These are phyloP conservation scores for Trichoderma afroharzianum DNA, from an alignment of 2,329 filamentous ascomycete genomes.

Conservation along the genomic window DNA sequence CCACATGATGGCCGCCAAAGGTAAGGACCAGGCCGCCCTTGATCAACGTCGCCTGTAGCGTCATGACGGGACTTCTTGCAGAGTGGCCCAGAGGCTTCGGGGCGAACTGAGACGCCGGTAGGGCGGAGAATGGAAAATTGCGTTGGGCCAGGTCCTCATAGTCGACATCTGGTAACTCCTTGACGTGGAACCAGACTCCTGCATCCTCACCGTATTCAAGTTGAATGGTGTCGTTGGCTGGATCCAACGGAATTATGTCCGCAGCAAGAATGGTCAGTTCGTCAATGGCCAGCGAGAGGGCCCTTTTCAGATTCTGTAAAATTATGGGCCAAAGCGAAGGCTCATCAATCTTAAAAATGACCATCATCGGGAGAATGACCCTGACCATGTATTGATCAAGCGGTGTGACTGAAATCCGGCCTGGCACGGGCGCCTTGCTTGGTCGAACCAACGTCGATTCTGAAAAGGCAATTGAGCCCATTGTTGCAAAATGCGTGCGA, in stretches of 20 bases:
- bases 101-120: slow-evolving; percentile 12
- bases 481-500: not conserved
- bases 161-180: slow-evolving; percentile 11
- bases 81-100: slow-evolving; percentile 14
- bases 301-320: slow-evolving; percentile 11
- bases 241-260: slow-evolving; percentile 3
- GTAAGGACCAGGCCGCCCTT: slow-evolving; percentile 16
- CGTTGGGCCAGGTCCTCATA: slow-evolving; percentile 6
- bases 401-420: slow-evolving; percentile 11
- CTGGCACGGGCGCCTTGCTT: slow-evolving; percentile 17
- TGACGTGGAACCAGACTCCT: slow-evolving; percentile 18
- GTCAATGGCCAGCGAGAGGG: slow-evolving; percentile 12
- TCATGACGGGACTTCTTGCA: slow-evolving; percentile 13
- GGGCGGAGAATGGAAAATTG: slow-evolving; percentile 14
- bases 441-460: slow-evolving; percentile 14
- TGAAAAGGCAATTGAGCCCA: not conserved
- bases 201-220: slow-evolving; percentile 14
- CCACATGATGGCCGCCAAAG: slow-evolving; percentile 17
- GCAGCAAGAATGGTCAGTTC: slow-evolving; percentile 15
- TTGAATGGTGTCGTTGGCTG: slow-evolving; percentile 7
- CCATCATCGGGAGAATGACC: slow-evolving; percentile 18
- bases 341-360: slow-evolving; percentile 15
- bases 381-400: slow-evolving; percentile 19
- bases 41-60: slow-evolving; percentile 16
- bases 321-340: slow-evolving; percentile 16